Conservation (phyloP, 805 yeast genomes). For the Lachancea nothofagi region DNA sequence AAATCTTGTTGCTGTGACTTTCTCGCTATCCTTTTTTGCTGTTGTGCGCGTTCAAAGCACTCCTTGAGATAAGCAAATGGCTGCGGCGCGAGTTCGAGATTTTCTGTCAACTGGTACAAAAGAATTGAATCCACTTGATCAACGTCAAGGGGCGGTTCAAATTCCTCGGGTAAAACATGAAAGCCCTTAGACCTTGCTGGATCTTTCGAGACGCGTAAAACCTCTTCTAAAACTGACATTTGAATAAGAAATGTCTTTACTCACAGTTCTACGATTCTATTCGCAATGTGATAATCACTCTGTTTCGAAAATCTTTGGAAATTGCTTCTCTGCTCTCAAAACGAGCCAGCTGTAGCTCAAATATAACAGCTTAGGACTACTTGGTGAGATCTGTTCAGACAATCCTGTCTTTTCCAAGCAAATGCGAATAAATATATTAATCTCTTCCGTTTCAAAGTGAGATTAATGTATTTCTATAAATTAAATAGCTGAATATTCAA, state of each 20-base stretch:
- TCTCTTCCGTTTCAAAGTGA: neutral
- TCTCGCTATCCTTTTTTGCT: constrained; percentile 40
- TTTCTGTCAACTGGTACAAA: constrained; percentile 32
- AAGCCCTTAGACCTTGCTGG: constrained; percentile 9
- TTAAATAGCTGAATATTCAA: neutral
- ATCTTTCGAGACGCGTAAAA: constrained; percentile 22
- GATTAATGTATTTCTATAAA: neutral
- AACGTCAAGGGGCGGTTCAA: constrained; percentile 12
- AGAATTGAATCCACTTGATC: constrained; percentile 28
- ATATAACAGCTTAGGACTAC: too few relatives aligned
- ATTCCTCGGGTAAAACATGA: constrained; percentile 12
- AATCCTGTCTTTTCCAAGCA: too few relatives aligned
- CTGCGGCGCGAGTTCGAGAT: constrained; percentile 21
- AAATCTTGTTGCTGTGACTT: constrained; percentile 38
- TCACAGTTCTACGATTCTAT: too few relatives aligned
- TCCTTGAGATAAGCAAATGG: constrained; percentile 26
- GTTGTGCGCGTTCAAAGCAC: constrained; percentile 28
- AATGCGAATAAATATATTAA: too few relatives aligned
- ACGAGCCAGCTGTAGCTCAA: too few relatives aligned
- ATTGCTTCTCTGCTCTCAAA: too few relatives aligned
- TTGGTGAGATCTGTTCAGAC: too few relatives aligned
- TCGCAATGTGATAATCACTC: too few relatives aligned
- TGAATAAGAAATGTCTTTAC: neutral
- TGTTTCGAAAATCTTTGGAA: too few relatives aligned
- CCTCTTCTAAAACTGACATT: constrained; percentile 26